Conservation (phyloP, 2,329 filamentous ascomycete species). For the Dactylonectria estremocensis region DNA sequence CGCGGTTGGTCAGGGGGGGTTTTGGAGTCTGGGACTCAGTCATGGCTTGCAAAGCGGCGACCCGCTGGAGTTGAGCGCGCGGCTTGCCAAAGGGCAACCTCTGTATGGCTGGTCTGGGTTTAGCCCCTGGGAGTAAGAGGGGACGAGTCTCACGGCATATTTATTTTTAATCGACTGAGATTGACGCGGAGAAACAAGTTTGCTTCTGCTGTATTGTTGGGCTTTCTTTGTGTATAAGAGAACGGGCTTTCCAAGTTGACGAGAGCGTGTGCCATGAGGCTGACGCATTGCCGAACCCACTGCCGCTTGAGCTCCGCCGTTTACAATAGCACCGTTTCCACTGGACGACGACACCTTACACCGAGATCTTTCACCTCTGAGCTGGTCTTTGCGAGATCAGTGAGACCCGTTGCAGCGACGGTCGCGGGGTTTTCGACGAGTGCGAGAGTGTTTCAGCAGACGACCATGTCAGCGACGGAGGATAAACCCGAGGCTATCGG, state of each 20-base stretch:
- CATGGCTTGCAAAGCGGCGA: constrained; percentile 38
- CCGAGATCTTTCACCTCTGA: background rate
- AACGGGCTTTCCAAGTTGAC: constrained; percentile 6
- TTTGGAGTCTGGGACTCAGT: background rate
- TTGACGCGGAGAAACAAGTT: constrained; percentile 29
- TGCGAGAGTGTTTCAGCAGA: constrained; percentile 19
- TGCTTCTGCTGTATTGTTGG: constrained; percentile 13
- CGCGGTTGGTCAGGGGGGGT: constrained; percentile 37
- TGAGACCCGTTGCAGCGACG: background rate
- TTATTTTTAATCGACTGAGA: constrained; percentile 4
- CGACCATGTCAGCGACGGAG: constrained; percentile 36
- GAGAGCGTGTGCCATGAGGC: constrained; percentile 33
- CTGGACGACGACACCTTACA: constrained; percentile 15
- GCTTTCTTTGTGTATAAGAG: background rate
- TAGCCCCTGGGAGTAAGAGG: constrained; percentile 12
- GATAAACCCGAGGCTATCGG: background rate
- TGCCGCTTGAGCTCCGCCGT: constrained; percentile 18
- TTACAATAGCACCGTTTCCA: constrained; percentile 20
- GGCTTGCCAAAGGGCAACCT: constrained; percentile 7
- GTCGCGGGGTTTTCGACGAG: constrained; percentile 3
- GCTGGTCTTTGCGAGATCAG: background rate
- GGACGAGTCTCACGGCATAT: constrained; percentile 4
- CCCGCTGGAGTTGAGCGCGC: background rate
- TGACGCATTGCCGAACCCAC: constrained; percentile 21
- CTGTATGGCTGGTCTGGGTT: constrained; percentile 26